Percentiles rank a stretch among this genome's conserved stretches.
Evolutionary conservation across 441 rosid genomes (phyloP).

Genomic region (Cnidoscolus chayamansa): DNA sequence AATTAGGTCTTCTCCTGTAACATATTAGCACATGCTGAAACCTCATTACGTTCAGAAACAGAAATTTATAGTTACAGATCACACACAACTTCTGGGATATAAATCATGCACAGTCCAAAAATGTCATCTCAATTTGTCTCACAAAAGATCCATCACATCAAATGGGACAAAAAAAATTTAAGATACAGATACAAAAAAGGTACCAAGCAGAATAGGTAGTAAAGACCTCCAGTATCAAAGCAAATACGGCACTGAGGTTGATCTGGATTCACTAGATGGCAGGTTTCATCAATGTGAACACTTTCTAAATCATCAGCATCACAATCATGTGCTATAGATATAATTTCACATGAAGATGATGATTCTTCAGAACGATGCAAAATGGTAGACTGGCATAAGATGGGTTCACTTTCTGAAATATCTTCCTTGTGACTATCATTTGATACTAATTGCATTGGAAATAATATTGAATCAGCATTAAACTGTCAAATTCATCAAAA

Average conservation of each 20-base stretch:
- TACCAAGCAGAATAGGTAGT: constrained; percentile 23
- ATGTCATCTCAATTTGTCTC: constrained; percentile 2
- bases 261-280: constrained; percentile 64
- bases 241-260: constrained; percentile 95
- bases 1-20: constrained; percentile 88
- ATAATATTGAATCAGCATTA: constrained; percentile 29
- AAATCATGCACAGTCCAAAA: not conserved
- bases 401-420: constrained; percentile 63
- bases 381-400: constrained; percentile 42
- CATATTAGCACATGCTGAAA: constrained; percentile 21
- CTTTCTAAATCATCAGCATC: constrained; percentile 47
- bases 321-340: constrained; percentile 47
- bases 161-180: constrained; percentile 10
- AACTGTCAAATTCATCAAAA: constrained; percentile 33
- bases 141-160: constrained; percentile 15
- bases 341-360: constrained; percentile 62
- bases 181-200: constrained; percentile 15
- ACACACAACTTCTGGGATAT: not conserved
- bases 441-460: constrained; percentile 80
- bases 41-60: constrained; percentile 10
- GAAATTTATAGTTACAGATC: not conserved
- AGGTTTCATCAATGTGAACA: constrained; percentile 58
- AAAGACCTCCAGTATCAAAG: constrained; percentile 83
- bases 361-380: constrained; percentile 49
- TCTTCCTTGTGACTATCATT: constrained; percentile 61